Evolutionary conservation across 2,329 filamentous ascomycete species (phyloP).

Genomic region (Phoma herbarum): DNA sequence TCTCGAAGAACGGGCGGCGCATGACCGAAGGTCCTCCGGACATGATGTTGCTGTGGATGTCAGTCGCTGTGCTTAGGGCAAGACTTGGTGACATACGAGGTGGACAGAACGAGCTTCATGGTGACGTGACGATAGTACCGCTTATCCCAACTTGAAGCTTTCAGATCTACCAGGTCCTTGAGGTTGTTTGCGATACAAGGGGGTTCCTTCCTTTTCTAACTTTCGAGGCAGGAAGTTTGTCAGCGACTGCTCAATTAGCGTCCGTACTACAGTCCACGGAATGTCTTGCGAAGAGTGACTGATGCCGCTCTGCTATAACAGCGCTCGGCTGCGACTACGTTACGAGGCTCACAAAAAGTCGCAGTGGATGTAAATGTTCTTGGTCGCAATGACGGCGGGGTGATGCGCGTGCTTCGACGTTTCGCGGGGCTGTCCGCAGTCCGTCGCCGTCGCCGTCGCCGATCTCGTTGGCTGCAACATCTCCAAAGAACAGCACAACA

Average conservation of each 20-base stretch:
- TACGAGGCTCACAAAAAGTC: not conserved
- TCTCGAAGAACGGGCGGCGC: constrained; percentile 76
- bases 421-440: constrained; percentile 31
- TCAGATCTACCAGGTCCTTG: not conserved
- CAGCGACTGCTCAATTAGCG: constrained; percentile 19
- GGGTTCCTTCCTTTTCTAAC: not conserved
- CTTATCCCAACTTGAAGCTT: no score
- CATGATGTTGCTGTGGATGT: constrained; percentile 80
- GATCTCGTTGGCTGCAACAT: constrained; percentile 25
- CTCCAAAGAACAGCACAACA: constrained; percentile 17
- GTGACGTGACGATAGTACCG: constrained; percentile 54
- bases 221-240: constrained; percentile 16
- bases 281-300: not conserved
- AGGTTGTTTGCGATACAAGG: not conserved
- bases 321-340: not conserved
- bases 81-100: constrained; percentile 71
- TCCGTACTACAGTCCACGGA: not conserved
- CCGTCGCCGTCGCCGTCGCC: constrained; percentile 19
- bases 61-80: not conserved
- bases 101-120: constrained; percentile 86
- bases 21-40: constrained; percentile 84
- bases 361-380: not conserved
- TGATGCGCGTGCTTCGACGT: constrained; percentile 29
- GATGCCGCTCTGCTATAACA: not conserved
- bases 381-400: constrained; percentile 29